phyloP scores from a whole-genome alignment of 2,329 filamentous ascomycete genomes.

The Apiospora hydei region DNA sequence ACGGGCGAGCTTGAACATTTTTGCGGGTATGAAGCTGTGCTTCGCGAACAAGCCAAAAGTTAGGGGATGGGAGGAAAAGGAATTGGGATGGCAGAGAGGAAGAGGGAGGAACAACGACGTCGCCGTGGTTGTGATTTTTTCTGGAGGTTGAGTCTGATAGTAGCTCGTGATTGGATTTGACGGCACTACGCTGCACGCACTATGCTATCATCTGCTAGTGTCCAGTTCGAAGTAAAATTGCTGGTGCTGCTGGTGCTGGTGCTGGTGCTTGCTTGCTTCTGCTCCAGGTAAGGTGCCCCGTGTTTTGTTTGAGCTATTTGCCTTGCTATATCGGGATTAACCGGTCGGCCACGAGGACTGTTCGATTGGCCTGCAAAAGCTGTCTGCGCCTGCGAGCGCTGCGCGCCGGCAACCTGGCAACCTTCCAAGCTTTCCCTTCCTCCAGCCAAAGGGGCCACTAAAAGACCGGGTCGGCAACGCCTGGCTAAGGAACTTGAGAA shows the following conservation, averaged over 20 bases:
- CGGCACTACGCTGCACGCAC: slow-evolving; percentile 27
- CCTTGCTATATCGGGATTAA: slow-evolving; percentile 23
- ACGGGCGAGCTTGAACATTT: slow-evolving; percentile 89
- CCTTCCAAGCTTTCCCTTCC: background rate
- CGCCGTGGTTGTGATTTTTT: slow-evolving; percentile 19
- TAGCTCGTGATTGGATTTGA: slow-evolving; percentile 19
- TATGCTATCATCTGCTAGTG: slow-evolving; percentile 27
- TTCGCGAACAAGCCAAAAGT: slow-evolving; percentile 22
- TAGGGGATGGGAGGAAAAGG: background rate
- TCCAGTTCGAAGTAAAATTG: slow-evolving; percentile 22
- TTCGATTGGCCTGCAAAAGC: slow-evolving; percentile 5
- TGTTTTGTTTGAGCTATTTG: slow-evolving; percentile 26
- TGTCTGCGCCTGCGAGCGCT: background rate
- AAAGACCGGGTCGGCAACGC: background rate
- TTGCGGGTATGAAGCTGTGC: slow-evolving; percentile 13
- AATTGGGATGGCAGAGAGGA: slow-evolving; percentile 9
- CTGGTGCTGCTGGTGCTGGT: background rate
- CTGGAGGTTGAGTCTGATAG: slow-evolving; percentile 15
- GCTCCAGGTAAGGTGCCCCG: slow-evolving; percentile 21
- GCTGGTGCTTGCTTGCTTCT: background rate
- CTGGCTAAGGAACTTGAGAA: background rate
- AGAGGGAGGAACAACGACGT: slow-evolving; percentile 12
- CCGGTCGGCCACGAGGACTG: slow-evolving; percentile 22
- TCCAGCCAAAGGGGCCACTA: background rate
- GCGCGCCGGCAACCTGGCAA: background rate